These are phyloP conservation scores for Xylariaceae sp. DNA, from an alignment of 2,329 filamentous ascomycete species.

Conservation along the genomic window DNA sequence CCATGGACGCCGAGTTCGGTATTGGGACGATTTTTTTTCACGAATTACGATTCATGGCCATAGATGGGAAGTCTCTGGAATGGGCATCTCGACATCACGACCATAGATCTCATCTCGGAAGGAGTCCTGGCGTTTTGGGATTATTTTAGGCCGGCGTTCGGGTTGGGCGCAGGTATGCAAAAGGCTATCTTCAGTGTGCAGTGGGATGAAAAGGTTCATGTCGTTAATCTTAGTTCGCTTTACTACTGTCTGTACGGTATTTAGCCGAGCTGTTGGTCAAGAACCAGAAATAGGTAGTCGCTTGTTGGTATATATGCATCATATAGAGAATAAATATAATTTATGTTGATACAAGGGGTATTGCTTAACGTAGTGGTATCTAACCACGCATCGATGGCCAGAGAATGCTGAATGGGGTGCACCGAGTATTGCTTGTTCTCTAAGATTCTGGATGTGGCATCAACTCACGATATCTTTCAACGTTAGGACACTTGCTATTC, in stretches of 20 bases:
- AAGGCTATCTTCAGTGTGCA: constrained; percentile 8
- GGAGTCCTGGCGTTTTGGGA: constrained; percentile 6
- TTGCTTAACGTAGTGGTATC: too few species aligned
- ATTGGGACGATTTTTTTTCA: constrained; percentile 3
- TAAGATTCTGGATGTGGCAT: too few species aligned
- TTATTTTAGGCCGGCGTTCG: constrained; percentile 11
- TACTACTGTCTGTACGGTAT: constrained; percentile 2
- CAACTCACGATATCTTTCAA: too few species aligned
- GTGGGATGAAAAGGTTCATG: constrained; percentile 6
- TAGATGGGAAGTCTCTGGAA: not conserved
- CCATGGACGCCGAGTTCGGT: not conserved
- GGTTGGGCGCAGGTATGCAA: constrained; percentile 1
- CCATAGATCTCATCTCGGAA: not conserved
- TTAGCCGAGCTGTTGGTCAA: constrained; percentile 8
- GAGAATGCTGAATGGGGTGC: too few species aligned
- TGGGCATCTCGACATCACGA: not conserved
- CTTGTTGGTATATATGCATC: not conserved
- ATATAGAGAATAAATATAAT: not conserved
- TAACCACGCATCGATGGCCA: too few species aligned
- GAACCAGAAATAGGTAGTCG: not conserved
- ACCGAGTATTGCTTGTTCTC: too few species aligned
- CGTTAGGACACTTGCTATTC: too few species aligned
- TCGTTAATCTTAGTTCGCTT: constrained; percentile 2
- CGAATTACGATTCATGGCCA: constrained; percentile 12
- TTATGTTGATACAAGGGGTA: too few species aligned